A percentile compares a stretch with the other conserved stretches of the same genome.
Evolutionary conservation across 2,329 filamentous ascomycete species (phyloP).

Genomic region (Aureobasidium sp.): DNA sequence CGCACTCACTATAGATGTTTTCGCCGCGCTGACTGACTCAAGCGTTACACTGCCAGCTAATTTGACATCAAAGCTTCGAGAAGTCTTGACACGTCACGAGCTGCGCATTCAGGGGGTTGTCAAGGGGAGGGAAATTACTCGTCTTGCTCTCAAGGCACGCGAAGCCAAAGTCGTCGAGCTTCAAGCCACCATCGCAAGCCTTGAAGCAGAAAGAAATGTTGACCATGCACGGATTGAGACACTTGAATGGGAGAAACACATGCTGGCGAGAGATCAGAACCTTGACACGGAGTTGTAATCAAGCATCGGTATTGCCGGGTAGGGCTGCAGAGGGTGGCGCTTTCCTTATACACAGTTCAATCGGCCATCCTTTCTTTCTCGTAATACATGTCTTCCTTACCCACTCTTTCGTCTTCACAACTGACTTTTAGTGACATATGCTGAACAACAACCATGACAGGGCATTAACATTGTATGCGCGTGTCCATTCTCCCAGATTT

Average conservation of each 20-base stretch:
- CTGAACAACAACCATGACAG: not conserved
- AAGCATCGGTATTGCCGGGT: not conserved
- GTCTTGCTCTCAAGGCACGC: slow-evolving; percentile 53
- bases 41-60: slow-evolving; percentile 19
- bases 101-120: slow-evolving; percentile 52
- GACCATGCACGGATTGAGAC: not conserved
- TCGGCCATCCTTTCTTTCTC: not conserved
- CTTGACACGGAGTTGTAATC: slow-evolving; percentile 2
- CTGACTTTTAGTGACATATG: not conserved
- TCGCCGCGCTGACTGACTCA: slow-evolving; percentile 9
- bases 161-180: slow-evolving; percentile 59
- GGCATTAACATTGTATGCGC: too few relatives aligned
- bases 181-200: slow-evolving; percentile 52
- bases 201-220: slow-evolving; percentile 49
- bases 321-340: slow-evolving; percentile 10
- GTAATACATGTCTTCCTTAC: not conserved
- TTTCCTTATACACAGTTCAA: slow-evolving; percentile 2
- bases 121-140: slow-evolving; percentile 56
- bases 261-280: not conserved
- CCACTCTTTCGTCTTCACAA: not conserved
- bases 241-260: slow-evolving; percentile 4
- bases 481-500: too few relatives aligned
- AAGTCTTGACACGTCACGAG: slow-evolving; percentile 47
- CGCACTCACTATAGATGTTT: slow-evolving; percentile 12
- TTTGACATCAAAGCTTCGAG: slow-evolving; percentile 32